Base-by-base conservation (phyloP, 1,284 basidiomycete species). In the Afroboletus lepidellus region DNA sequence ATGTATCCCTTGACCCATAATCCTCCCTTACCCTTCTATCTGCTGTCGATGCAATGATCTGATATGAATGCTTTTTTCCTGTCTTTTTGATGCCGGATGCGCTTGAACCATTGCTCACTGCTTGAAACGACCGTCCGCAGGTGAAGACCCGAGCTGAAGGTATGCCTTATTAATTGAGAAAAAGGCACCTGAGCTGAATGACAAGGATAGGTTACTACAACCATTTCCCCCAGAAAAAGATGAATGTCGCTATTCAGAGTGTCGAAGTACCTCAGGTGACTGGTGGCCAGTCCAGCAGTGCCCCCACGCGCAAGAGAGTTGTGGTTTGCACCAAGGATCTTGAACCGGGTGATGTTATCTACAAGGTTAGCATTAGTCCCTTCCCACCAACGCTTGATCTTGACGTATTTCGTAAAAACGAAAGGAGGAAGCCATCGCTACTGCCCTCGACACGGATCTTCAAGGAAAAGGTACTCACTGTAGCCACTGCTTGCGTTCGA, bases 341-440 rank as follows among this genome's bases (percentile, higher is more conserved):
- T 54, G 72, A 76, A 50, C 76, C 77, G 11, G 90, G 87, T 42
- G 86, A 90, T 47, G 69, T 82, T 39, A 88, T 92, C 47, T 92
- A 90, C 73, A 85, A 79, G 77, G 89, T 84, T 58, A 54, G 61
- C 25, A 30, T 51, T 33, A 11, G n/a, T 46, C 33, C 12, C 29
- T 21, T 3, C 20, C 37, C 49, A 20, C 15, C 9, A 3, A 16
- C 8, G 15, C 32, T 36, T 3, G 21, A 20, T 38, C 33, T 23
- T 55, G 30, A 48, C 44, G 5, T 44, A 36, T 30, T 50, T 34
- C 37, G 45, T 45, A 57, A 27, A 43, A 51, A 51, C 1, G 6
- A 34, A 42, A 92, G 89, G 89, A 92, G 74, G 72, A 77, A 55
- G 85, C 89, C 7, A 73, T 90, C 16, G 80, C 87, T 33, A 73